Evolutionary conservation across 257 asterid genomes (phyloP).

Genomic region (Thymus quinquecostatus): DNA sequence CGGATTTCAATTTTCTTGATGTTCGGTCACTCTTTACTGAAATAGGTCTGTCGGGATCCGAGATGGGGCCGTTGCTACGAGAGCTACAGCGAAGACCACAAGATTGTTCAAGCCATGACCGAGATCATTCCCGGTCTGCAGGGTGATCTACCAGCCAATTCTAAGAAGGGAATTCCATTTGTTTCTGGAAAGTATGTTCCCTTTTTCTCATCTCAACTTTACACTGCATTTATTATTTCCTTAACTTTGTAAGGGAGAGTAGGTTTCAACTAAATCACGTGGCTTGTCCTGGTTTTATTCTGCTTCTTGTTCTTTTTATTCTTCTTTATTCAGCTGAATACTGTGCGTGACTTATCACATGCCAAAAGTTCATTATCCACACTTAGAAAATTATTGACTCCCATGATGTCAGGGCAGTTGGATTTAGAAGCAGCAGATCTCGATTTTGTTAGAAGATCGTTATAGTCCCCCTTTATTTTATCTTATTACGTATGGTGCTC

Average conservation of each 20-base stretch:
- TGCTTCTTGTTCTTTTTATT: background rate
- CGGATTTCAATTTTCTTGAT: constrained; percentile 1
- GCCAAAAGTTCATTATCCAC: background rate
- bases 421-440: background rate
- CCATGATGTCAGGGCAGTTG: background rate
- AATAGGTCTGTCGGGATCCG: constrained; percentile 90
- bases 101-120: constrained; percentile 75
- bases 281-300: constrained; percentile 6
- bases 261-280: constrained; percentile 18
- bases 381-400: background rate
- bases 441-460: too few relatives aligned
- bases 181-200: constrained; percentile 70
- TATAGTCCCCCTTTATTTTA: background rate
- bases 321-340: background rate
- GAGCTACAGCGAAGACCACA: constrained; percentile 87
- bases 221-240: background rate
- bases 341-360: background rate
- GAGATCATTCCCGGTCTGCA: constrained; percentile 91
- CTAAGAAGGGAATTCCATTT: constrained; percentile 60
- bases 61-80: constrained; percentile 98
- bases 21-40: background rate
- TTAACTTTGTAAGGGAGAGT: too few relatives aligned
- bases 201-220: background rate
- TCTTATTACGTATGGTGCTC: too few relatives aligned
- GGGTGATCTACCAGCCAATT: constrained; percentile 72